phyloP scores from a whole-genome alignment of 73 alveolate genomes.

The Tetrahymena malaccensis region DNA sequence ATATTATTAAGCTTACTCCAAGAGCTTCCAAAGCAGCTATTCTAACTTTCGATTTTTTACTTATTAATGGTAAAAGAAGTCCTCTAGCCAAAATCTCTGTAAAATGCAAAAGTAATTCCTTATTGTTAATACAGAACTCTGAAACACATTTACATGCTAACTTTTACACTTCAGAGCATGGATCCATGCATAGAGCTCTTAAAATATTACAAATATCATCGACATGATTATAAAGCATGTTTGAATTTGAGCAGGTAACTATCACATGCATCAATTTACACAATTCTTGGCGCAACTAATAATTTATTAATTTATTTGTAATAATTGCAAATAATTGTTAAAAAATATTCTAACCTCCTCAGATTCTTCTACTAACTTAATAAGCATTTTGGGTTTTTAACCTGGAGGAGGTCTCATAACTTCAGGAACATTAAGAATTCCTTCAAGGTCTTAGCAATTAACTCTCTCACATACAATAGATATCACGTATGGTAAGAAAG shows the following conservation, averaged over 20 bases:
- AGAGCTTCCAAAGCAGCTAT: slow-evolving; percentile 36
- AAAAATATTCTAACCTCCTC: slow-evolving; percentile 2
- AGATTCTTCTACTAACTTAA: slow-evolving; percentile 26
- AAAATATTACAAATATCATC: slow-evolving; percentile 39
- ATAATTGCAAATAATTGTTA: neutral
- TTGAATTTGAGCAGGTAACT: slow-evolving; percentile 7
- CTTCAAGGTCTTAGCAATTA: slow-evolving; percentile 32
- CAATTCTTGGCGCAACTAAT: neutral
- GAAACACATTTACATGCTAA: slow-evolving; percentile 18
- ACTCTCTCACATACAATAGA: slow-evolving; percentile 29
- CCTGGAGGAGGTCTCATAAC: slow-evolving; percentile 51
- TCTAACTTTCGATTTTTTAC: slow-evolving; percentile 27
- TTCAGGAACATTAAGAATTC: slow-evolving; percentile 30
- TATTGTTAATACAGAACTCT: slow-evolving; percentile 15
- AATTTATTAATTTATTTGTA: neutral
- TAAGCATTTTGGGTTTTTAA: slow-evolving; percentile 2
- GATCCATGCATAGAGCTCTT: slow-evolving; percentile 41
- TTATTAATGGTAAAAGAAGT: slow-evolving; percentile 12
- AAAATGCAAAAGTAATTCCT: slow-evolving; percentile 23
- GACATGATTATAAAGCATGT: slow-evolving; percentile 14
- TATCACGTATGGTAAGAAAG: slow-evolving; percentile 17
- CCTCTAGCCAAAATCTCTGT: slow-evolving; percentile 37
- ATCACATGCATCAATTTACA: slow-evolving; percentile 4
- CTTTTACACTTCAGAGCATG: slow-evolving; percentile 25
- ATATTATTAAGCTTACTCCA: neutral